Conservation (phyloP, 2,329 filamentous ascomycete genomes). For the Pestalotiopsis sp. region DNA sequence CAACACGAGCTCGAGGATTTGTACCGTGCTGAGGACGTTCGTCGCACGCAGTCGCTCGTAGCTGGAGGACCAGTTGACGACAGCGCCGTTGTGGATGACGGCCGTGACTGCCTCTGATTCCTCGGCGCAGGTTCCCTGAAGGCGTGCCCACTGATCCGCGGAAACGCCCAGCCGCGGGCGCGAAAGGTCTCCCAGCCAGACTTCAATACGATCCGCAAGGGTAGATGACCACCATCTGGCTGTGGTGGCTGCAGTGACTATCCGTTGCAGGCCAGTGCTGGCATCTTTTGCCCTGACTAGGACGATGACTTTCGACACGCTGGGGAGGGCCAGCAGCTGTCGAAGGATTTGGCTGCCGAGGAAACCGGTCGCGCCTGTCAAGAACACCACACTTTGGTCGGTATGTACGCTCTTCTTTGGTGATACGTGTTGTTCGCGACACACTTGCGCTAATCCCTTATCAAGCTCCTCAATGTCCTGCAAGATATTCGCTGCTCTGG, state of each 20-base stretch:
- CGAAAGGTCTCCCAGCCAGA: slow-evolving; percentile 11
- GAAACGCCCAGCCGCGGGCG: slow-evolving; percentile 4
- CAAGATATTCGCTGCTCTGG: not conserved
- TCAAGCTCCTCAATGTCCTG: slow-evolving; percentile 8
- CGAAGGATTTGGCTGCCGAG: slow-evolving; percentile 13
- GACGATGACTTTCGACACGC: not conserved
- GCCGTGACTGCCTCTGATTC: slow-evolving; percentile 20
- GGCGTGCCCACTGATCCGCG: not conserved
- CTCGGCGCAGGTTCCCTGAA: not conserved
- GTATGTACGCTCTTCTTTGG: not conserved
- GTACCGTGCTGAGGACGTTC: slow-evolving; percentile 39
- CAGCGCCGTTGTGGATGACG: slow-evolving; percentile 59
- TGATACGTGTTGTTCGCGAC: not conserved
- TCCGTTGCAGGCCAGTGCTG: not conserved
- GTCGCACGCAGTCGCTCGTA: slow-evolving; percentile 35
- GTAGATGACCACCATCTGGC: not conserved
- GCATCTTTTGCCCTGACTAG: not conserved
- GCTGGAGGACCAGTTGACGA: slow-evolving; percentile 38
- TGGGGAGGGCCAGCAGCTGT: not conserved
- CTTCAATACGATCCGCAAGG: not conserved
- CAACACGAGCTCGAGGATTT: slow-evolving; percentile 33
- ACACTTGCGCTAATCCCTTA: not conserved
- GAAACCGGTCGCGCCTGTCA: slow-evolving; percentile 11
- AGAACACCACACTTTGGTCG: not conserved
- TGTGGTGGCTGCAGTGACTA: not conserved